A percentile compares a stretch with the other conserved stretches of the same genome.
These are phyloP conservation scores for Cocos nucifera DNA, from an alignment of 176 grass and related monocot genomes.

Conservation along the genomic window DNA sequence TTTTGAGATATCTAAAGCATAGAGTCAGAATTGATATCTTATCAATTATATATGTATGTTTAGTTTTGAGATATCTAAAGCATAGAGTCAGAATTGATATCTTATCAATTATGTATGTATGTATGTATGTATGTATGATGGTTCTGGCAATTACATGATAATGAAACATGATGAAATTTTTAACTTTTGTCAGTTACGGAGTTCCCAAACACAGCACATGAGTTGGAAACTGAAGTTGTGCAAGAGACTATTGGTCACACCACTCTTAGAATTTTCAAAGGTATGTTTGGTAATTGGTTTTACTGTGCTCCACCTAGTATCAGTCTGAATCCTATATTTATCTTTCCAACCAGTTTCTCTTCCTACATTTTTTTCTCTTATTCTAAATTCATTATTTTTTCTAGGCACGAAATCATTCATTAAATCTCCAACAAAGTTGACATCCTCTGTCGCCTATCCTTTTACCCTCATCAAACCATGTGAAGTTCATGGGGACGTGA, in stretches of 20 bases:
- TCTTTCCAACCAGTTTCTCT: background rate
- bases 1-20: too few species aligned
- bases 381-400: slow-evolving; percentile 23
- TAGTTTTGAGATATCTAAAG: background rate
- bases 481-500: slow-evolving; percentile 60
- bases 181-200: slow-evolving; percentile 32
- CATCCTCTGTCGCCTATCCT: slow-evolving; percentile 60
- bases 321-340: slow-evolving; percentile 17
- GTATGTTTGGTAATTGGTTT: slow-evolving; percentile 27
- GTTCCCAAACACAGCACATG: slow-evolving; percentile 38
- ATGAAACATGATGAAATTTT: background rate
- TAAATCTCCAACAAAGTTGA: slow-evolving; percentile 47
- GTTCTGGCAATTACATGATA: background rate
- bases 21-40: background rate
- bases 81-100: background rate
- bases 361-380: slow-evolving; percentile 2
- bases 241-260: slow-evolving; percentile 44
- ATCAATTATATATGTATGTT: background rate
- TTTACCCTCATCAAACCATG: slow-evolving; percentile 88
- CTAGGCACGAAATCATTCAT: slow-evolving; percentile 47
- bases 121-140: background rate
- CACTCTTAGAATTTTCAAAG: slow-evolving; percentile 78
- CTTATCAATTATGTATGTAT: background rate
- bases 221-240: slow-evolving; percentile 33
- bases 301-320: background rate